Conservation (phyloP, 768 basidiomycete genomes). For the Lactarius hengduanensis region DNA sequence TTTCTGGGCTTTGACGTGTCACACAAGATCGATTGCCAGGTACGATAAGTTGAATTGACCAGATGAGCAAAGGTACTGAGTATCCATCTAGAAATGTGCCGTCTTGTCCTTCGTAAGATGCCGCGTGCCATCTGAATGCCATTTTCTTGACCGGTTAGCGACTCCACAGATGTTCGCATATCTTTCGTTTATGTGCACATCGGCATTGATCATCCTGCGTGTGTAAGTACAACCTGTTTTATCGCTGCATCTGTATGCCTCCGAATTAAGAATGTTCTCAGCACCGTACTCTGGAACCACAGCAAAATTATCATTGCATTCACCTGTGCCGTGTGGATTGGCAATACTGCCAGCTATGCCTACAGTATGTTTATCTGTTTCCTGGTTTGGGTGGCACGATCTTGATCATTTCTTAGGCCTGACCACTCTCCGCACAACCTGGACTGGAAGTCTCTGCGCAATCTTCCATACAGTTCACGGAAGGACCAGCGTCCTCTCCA, state of each 20-base stretch:
- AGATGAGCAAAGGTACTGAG: neutral
- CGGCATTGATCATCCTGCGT: conserved; percentile 20
- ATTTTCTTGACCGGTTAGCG: neutral
- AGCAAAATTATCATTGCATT: neutral
- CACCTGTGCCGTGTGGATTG: conserved; percentile 3
- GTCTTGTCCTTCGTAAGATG: conserved; percentile 17
- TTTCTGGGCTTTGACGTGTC: conserved; percentile 1
- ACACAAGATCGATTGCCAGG: conserved; percentile 10
- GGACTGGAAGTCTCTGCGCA: neutral
- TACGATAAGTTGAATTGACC: neutral
- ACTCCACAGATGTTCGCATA: conserved; percentile 10
- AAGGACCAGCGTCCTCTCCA: conserved; percentile 7
- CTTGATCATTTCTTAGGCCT: conserved; percentile 6
- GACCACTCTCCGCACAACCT: neutral
- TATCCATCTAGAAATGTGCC: conserved; percentile 10
- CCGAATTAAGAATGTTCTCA: neutral
- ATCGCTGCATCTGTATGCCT: neutral
- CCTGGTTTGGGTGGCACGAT: neutral
- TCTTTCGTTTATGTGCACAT: conserved; percentile 19
- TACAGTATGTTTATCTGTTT: conserved; percentile 1
- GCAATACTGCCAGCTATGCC: neutral
- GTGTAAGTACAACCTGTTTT: conserved; percentile 6
- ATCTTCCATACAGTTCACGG: no score
- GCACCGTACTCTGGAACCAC: conserved; percentile 15
- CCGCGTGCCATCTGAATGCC: neutral